These are phyloP conservation scores for Leccinum subatratum DNA, from an alignment of 1,284 basidiomycete species.

Conservation along the genomic window DNA sequence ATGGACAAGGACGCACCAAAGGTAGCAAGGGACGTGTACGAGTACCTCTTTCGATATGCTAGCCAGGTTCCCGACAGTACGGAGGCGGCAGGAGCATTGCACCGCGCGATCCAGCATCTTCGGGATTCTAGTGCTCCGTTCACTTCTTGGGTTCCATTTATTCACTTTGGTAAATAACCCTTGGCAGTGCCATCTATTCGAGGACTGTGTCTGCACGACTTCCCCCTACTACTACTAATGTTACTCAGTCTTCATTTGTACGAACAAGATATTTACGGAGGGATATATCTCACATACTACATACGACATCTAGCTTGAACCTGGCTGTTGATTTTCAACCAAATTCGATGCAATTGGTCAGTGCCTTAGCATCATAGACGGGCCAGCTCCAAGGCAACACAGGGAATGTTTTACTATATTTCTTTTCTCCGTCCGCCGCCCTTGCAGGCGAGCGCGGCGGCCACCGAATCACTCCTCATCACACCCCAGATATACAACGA, in stretches of 20 bases:
- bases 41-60: not conserved
- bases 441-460: slow-evolving; percentile 37
- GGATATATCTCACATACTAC: too few relatives aligned
- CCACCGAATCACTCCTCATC: slow-evolving; percentile 42
- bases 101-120: not conserved
- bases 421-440: slow-evolving; percentile 76
- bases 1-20: not conserved
- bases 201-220: not conserved
- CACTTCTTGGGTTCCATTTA: not conserved
- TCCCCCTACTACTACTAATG: too few relatives aligned
- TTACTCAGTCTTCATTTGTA: too few relatives aligned
- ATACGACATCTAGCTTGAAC: too few relatives aligned
- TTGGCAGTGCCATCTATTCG: not conserved
- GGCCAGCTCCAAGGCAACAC: too few relatives aligned
- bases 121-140: not conserved
- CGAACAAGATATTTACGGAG: not conserved
- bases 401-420: slow-evolving; percentile 70
- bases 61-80: not conserved
- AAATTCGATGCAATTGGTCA: too few relatives aligned
- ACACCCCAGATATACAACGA: slow-evolving; percentile 78
- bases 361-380: too few relatives aligned
- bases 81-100: not conserved
- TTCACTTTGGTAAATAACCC: not conserved
- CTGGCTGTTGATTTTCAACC: too few relatives aligned
- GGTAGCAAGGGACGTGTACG: not conserved